Percentiles rank a stretch among this genome's conserved stretches.
Evolutionary conservation across 2,329 filamentous ascomycete genomes (phyloP).

Genomic region (Arthrinium phaeospermum): DNA sequence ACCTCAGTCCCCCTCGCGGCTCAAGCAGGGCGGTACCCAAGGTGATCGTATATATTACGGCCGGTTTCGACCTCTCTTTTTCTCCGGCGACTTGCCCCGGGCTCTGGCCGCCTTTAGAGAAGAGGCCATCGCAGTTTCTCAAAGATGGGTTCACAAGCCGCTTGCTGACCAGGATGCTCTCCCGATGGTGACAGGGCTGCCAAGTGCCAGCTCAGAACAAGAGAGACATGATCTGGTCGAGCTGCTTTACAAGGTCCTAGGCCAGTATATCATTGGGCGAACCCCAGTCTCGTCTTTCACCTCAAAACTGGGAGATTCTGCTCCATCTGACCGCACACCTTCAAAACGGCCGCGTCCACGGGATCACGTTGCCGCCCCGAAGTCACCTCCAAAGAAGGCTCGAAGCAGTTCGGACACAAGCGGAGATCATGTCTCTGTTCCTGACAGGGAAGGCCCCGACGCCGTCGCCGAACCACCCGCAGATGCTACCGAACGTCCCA

Average conservation of each 20-base stretch:
- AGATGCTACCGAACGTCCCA: neutral
- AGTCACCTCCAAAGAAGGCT: neutral
- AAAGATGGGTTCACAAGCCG: neutral
- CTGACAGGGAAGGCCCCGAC: neutral
- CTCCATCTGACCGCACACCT: neutral
- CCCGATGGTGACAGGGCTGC: neutral
- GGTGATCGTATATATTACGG: neutral
- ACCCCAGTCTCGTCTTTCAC: neutral
- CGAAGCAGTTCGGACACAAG: neutral
- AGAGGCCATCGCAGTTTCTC: neutral
- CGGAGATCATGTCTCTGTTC: neutral
- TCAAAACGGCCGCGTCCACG: neutral
- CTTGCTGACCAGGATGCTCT: neutral
- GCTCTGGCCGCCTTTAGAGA: neutral
- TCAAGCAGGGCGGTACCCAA: neutral
- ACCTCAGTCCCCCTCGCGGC: neutral
- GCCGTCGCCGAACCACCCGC: neutral
- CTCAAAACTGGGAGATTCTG: neutral
- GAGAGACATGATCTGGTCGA: conserved; percentile 8
- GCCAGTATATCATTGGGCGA: neutral
- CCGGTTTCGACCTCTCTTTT: neutral
- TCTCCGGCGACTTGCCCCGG: neutral
- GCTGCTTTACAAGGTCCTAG: neutral
- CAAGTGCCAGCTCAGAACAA: conserved; percentile 3
- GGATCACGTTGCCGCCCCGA: neutral